Evolutionary conservation across 768 basidiomycete species (phyloP), one percentile per base, ranked within the genome.

Genomic region (Tulasnella sp.): DNA sequence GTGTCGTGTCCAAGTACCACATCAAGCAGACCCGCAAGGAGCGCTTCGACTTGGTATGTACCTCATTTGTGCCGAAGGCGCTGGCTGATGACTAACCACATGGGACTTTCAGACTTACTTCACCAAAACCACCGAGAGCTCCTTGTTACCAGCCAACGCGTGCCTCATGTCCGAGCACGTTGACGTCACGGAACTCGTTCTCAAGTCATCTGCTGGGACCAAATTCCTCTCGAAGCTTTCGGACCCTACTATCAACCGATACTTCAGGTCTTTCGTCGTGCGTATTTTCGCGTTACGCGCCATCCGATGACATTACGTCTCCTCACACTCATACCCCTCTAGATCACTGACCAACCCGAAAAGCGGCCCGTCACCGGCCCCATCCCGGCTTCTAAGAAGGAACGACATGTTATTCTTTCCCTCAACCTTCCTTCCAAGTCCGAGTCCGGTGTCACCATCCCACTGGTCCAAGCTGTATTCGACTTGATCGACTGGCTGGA

Each of bases 101-200:
- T 26, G 44, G 39, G n/a, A 40, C 6, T 72, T 70, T 13, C 23
- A 78, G 73, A 61, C 51, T 74, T 93, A 92, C 0, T 95, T 96
- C 84, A 91, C 94, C 23, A 92, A 91, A 82, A 91, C 92, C 5
- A 86, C 89, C 16, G 95, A 95, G 79, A 88, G 89, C 80, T 72
- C 88, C 2, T 83, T 85, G 20, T 85, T 97, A 35, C 92, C 93
- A 3, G 81, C 88, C 0, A 85, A 87, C 26, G 85, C 92, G 69
- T 89, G 90, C 16, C 88, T 95, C 81, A 94, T 96, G 92, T 91
- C 93, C 79, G 96, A 98, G 85, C 93, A 90, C 80, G 93, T 93
- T 13, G 96, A 97, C 81, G 86, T 94, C 77, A 93, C 93, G 2
- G 93, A 96, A 29, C 88, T 87, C 81, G 82, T 97, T 74, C 86